A percentile compares a stretch with the other conserved stretches of the same genome.
phyloP scores from a whole-genome alignment of 2,329 filamentous ascomycete species.

The Monilinia polystroma region DNA sequence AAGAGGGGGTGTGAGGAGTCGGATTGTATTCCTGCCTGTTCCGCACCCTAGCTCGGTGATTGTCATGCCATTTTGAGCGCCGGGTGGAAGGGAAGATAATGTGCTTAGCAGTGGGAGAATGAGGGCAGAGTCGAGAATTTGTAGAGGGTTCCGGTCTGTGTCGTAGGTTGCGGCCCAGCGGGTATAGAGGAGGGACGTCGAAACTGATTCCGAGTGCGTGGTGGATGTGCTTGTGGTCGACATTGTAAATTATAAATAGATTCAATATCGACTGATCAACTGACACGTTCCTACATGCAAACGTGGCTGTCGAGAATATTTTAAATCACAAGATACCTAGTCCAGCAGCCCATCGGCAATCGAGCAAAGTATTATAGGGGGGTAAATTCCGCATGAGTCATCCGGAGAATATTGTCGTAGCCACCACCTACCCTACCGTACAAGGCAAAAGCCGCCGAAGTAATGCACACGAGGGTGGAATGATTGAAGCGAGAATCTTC shows the following conservation, averaged over 20 bases:
- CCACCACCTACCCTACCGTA: no score
- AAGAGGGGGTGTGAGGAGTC: conserved; percentile 43
- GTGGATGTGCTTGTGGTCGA: conserved; percentile 24
- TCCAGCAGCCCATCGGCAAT: not conserved
- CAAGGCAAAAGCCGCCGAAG: not conserved
- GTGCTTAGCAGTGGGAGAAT: conserved; percentile 51
- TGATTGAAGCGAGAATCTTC: not conserved
- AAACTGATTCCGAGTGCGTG: conserved; percentile 36
- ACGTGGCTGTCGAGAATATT: not conserved
- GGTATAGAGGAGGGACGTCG: conserved; percentile 49
- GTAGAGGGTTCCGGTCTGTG: conserved; percentile 64
- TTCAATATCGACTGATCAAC: not conserved
- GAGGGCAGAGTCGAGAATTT: conserved; percentile 60
- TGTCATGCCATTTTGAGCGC: conserved; percentile 37
- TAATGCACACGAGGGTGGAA: not conserved
- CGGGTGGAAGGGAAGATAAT: conserved; percentile 44
- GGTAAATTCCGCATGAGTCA: not conserved
- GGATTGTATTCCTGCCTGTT: conserved; percentile 61
- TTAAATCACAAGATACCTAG: not conserved
- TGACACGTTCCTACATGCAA: no score
- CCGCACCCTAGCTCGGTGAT: conserved; percentile 63
- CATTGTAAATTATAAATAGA: not conserved
- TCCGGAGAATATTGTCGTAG: not conserved
- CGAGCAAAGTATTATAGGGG: not conserved
- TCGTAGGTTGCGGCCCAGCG: conserved; percentile 58